Conservation (phyloP, 495 filamentous ascomycete species). For the Apodospora peruviana region DNA sequence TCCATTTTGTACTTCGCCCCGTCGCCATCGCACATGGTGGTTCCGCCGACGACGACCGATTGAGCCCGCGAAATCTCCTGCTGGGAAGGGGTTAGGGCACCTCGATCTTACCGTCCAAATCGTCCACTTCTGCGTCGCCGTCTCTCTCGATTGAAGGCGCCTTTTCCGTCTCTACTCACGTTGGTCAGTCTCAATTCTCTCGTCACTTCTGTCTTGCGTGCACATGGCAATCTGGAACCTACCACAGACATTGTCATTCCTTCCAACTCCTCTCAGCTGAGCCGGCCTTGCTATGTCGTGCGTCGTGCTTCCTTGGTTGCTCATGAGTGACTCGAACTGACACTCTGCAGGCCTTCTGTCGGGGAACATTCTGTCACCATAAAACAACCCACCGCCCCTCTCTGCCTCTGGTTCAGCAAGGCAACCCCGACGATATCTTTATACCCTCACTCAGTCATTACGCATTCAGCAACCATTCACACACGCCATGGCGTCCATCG, state of each 20-base stretch:
- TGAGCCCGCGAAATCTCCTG: constrained; percentile 1
- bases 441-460: constrained; percentile 12
- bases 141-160: not conserved
- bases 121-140: not conserved
- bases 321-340: not conserved
- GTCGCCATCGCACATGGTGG: too few species aligned
- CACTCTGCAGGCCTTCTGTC: not conserved
- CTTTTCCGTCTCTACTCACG: too few species aligned
- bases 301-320: not conserved
- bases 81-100: constrained; percentile 3
- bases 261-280: not conserved
- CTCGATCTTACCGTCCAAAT: not conserved
- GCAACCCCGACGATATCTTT: constrained; percentile 15
- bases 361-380: not conserved
- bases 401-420: not conserved
- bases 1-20: not conserved
- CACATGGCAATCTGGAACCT: not conserved
- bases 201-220: not conserved
- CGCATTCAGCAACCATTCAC: not conserved
- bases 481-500: constrained; percentile 25
- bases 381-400: not conserved
- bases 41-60: not conserved
- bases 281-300: constrained; percentile 2
- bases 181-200: constrained; percentile 5
- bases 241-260: constrained; percentile 10